Conservation (phyloP, 371 early-diverging fungal species). For the Mucor plumbeus region DNA sequence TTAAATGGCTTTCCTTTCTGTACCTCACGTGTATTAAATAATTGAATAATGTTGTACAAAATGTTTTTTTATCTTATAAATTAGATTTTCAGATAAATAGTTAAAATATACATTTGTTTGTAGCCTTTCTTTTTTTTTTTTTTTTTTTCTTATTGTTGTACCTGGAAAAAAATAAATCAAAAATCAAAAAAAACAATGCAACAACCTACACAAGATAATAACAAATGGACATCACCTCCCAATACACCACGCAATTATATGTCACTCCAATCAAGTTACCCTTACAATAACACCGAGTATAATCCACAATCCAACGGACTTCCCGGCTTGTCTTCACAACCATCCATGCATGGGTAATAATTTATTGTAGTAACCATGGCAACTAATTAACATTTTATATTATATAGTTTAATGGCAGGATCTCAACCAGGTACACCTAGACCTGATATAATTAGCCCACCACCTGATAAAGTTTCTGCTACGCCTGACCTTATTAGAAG, state of each 20-base stretch:
- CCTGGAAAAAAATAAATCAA: not conserved
- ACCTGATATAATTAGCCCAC: slow-evolving; percentile 38
- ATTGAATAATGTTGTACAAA: slow-evolving; percentile 16
- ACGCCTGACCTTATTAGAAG: slow-evolving; percentile 39
- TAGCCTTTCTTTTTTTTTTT: slow-evolving; percentile 3
- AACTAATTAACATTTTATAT: not conserved
- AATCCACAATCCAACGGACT: slow-evolving; percentile 17
- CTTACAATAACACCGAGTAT: slow-evolving; percentile 25
- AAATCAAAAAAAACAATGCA: not conserved
- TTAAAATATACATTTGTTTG: not conserved
- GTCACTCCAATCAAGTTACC: slow-evolving; percentile 30
- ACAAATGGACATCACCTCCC: slow-evolving; percentile 36
- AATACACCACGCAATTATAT: slow-evolving; percentile 37
- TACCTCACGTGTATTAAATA: slow-evolving; percentile 20
- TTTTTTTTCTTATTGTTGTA: slow-evolving; percentile 11
- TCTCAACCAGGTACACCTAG: slow-evolving; percentile 44
- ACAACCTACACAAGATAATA: slow-evolving; percentile 24
- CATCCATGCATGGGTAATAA: slow-evolving; percentile 32
- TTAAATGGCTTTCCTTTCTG: slow-evolving; percentile 1
- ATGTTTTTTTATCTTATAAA: slow-evolving; percentile 11
- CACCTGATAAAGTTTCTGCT: slow-evolving; percentile 24
- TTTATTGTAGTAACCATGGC: not conserved
- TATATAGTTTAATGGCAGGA: slow-evolving; percentile 30
- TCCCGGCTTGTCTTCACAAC: slow-evolving; percentile 28
- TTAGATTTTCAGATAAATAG: slow-evolving; percentile 2